A percentile compares a stretch with the other conserved stretches of the same genome.
Evolutionary conservation across 768 basidiomycete species (phyloP).

Genomic region (Auricularia cornea): DNA sequence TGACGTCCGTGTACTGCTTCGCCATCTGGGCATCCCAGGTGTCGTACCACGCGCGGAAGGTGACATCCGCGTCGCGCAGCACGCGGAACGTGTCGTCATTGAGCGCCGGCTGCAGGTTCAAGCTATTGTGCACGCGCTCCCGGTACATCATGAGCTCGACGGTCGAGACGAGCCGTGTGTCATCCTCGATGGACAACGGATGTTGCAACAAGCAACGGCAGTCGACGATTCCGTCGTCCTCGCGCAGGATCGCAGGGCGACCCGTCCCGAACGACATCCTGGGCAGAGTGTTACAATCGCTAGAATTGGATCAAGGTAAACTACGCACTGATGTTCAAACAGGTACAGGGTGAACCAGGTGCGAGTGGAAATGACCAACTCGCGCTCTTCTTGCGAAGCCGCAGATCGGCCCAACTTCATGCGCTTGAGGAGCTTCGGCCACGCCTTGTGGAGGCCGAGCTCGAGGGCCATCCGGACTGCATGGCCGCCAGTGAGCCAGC

Average conservation of each 20-base stretch:
- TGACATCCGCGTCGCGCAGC: slow-evolving; percentile 62
- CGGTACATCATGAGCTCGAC: slow-evolving; percentile 88
- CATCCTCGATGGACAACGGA: slow-evolving; percentile 83
- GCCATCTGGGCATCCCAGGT: slow-evolving; percentile 76
- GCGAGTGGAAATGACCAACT: slow-evolving; percentile 72
- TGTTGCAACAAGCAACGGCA: slow-evolving; percentile 76
- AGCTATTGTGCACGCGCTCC: slow-evolving; percentile 74
- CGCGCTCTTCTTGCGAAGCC: slow-evolving; percentile 54
- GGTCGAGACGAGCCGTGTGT: slow-evolving; percentile 90
- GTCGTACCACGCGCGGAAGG: slow-evolving; percentile 76
- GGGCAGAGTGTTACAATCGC: neutral
- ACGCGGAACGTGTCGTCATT: slow-evolving; percentile 63
- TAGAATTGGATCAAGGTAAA: slow-evolving; percentile 10
- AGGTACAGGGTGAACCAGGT: slow-evolving; percentile 93
- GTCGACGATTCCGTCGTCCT: slow-evolving; percentile 83
- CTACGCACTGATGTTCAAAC: slow-evolving; percentile 84
- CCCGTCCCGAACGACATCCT: slow-evolving; percentile 94
- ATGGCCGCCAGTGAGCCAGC: slow-evolving; percentile 92
- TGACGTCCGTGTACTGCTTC: slow-evolving; percentile 74
- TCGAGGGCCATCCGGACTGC: slow-evolving; percentile 98
- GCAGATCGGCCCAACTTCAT: slow-evolving; percentile 63
- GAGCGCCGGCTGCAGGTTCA: slow-evolving; percentile 67
- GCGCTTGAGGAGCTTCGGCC: slow-evolving; percentile 69
- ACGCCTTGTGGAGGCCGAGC: slow-evolving; percentile 89
- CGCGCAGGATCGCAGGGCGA: slow-evolving; percentile 83